Evolutionary conservation across 2,329 filamentous ascomycete genomes (phyloP), one percentile per base, ranked within the genome.

Genomic region (Sphaerulina musiva): DNA sequence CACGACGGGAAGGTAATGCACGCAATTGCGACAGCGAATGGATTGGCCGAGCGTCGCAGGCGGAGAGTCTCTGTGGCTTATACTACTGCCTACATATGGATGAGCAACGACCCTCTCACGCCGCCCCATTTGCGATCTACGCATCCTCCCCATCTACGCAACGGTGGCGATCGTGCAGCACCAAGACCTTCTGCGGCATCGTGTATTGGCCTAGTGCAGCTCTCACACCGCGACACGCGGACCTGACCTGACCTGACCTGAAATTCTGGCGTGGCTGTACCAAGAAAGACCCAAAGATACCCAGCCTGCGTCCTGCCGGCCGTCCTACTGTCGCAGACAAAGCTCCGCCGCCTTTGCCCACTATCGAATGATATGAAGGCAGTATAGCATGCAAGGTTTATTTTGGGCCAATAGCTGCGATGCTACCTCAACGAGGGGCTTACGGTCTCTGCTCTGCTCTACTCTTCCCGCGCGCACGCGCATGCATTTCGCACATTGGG

Each of bases 341-440:
- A 60, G 56, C 58, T 59, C 53, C 58, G 55, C 52, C 49, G 46
- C 55, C 47, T 42, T 46, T 51, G 47, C 41, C 41, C 49, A 51
- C 45, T 55, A 46, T 48, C 43, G 43, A 43, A 44, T 47, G 46
- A 55, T 55, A 53, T 48, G 36, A 51, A 48, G 40, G 46, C 49
- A 51, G 52, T 32, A 58, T 52, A 51, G 52, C 38, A 58, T 52
- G 58, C 58, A 60, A 55, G 55, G 58, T 32, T 51, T 29, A 20
- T 23, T 47, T 51, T 49, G 47, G 47, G 48, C 59, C 56, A 61
- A 58, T 61, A 50, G 56, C 32, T 36, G 26, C 40, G 43, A 38
- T 10, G 50, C 38, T 41, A 51, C 47, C 51, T 56, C 2, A 53
- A 53, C 44, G 48, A 55, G 50, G 53, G 50, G 53, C 31, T 39